Conservation (phyloP, 805 yeast species). For the Spathaspora passalidarum region DNA sequence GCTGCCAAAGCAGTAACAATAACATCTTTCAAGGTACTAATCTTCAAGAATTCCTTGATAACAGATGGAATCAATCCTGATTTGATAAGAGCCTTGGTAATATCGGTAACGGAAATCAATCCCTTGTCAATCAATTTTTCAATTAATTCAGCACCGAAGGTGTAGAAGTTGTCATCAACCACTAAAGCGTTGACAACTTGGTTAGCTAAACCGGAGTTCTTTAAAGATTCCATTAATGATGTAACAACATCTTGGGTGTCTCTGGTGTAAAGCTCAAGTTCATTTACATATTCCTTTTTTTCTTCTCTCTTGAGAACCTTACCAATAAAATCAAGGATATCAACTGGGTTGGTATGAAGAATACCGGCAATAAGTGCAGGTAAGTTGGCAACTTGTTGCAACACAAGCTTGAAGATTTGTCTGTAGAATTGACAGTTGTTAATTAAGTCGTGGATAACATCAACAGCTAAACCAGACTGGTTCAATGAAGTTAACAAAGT, state of each 20-base stretch:
- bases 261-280: conserved; percentile 9
- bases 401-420: conserved; percentile 36
- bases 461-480: conserved; percentile 40
- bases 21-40: conserved; percentile 36
- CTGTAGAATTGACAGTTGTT: conserved; percentile 38
- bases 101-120: conserved; percentile 24
- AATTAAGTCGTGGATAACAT: conserved; percentile 33
- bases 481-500: conserved; percentile 38
- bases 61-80: conserved; percentile 39
- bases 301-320: conserved; percentile 12
- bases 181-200: conserved; percentile 36
- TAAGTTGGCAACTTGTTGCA: conserved; percentile 28
- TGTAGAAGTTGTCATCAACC: conserved; percentile 33
- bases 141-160: conserved; percentile 37
- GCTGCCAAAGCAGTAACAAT: conserved; percentile 43
- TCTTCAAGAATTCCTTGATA: conserved; percentile 36
- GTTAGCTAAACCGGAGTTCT: conserved; percentile 39
- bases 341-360: conserved; percentile 16
- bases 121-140: conserved; percentile 24
- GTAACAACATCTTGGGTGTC: conserved; percentile 20
- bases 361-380: conserved; percentile 21
- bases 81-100: conserved; percentile 26
- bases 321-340: conserved; percentile 5
- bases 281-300: not conserved
- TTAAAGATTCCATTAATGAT: conserved; percentile 41